Base-by-base conservation (phyloP, 2,329 filamentous ascomycete species). In the Monilinia fructigena region DNA sequence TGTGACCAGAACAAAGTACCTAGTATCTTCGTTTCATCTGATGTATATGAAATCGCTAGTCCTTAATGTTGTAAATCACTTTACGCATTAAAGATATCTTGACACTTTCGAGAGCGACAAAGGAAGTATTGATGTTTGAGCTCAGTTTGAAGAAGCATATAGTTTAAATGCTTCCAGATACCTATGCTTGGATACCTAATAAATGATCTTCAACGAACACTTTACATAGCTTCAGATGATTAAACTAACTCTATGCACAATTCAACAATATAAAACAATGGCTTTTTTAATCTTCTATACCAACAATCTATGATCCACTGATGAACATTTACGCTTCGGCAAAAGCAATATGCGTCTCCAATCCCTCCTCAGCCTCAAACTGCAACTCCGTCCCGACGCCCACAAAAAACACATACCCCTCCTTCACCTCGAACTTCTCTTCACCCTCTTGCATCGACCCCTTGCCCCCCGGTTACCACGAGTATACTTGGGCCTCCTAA, bases 371-470 rank as follows among this genome's bases (percentile, higher is more conserved):
- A 42, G 69, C 67, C 31, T 52, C 53, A 40, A 73, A 60, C 52
- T 72, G 66, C 48, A 74, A 52, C 48, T 72, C 66, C 0, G 69
- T 74, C 40, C 70, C 65, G 26, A 69, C 67, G 3, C 72, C 87
- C n/a, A 91, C 78, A 75, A 89, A 91, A 73, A 82, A 91, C 14
- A 90, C 84, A 70, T 80, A 85, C 0, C 89, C 89, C 74, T 87
- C 85, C 35, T 81, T 82, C 55, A 90, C 67, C 40, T 84, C 79
- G 66, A 84, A 79, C 20, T 79, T 79, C 72, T 82, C 84, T 4
- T 84, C 80, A 0, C 81, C 80, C 80, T 91, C 78, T 31, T 75
- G 79, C 1, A 87, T 88, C 61, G 78, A 76, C 0, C 89, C 89
- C 42, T 81, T 81, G 0, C 89, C 89, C 89, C 42, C 81, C 81